Evolutionary conservation across 306 rosid genomes (phyloP).

Genomic region (Quillaja saponaria): DNA sequence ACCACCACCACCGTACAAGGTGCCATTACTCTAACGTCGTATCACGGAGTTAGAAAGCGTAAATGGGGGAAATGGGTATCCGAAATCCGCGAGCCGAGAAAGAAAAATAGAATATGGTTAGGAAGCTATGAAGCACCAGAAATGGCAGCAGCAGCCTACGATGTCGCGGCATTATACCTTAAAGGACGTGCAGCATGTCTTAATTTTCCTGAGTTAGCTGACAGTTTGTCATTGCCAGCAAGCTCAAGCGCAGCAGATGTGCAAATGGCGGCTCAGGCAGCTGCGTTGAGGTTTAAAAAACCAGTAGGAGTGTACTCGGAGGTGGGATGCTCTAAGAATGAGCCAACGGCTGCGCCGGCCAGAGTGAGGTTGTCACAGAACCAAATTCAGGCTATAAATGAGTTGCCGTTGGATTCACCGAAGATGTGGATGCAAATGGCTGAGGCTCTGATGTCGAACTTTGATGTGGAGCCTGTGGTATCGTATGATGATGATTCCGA

Average conservation of each 20-base stretch:
- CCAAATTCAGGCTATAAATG: slow-evolving; percentile 86
- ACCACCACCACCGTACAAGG: slow-evolving; percentile 22
- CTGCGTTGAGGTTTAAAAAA: slow-evolving; percentile 48
- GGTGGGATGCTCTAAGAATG: not conserved
- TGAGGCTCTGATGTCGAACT: slow-evolving; percentile 37
- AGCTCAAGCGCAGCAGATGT: slow-evolving; percentile 59
- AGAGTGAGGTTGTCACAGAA: slow-evolving; percentile 64
- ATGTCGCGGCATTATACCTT: slow-evolving; percentile 76
- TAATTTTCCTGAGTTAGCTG: slow-evolving; percentile 65
- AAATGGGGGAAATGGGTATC: slow-evolving; percentile 99
- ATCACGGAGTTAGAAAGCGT: slow-evolving; percentile 74
- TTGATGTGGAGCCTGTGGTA: slow-evolving; percentile 30
- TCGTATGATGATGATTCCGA: slow-evolving; percentile 2
- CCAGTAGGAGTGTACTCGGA: not conserved
- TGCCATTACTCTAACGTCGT: slow-evolving; percentile 26
- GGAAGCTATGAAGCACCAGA: slow-evolving; percentile 74
- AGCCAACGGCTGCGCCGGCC: slow-evolving; percentile 17
- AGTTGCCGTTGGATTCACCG: slow-evolving; percentile 85
- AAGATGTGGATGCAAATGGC: slow-evolving; percentile 88
- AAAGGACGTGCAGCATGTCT: slow-evolving; percentile 53
- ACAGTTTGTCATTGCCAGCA: slow-evolving; percentile 51
- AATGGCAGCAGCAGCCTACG: slow-evolving; percentile 93
- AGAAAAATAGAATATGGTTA: slow-evolving; percentile 80
- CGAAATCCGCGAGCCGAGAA: slow-evolving; percentile 84
- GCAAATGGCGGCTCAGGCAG: slow-evolving; percentile 71